These are phyloP conservation scores for Diaporthe citrichinensis DNA, from an alignment of 2,329 filamentous ascomycete species.

Conservation along the genomic window DNA sequence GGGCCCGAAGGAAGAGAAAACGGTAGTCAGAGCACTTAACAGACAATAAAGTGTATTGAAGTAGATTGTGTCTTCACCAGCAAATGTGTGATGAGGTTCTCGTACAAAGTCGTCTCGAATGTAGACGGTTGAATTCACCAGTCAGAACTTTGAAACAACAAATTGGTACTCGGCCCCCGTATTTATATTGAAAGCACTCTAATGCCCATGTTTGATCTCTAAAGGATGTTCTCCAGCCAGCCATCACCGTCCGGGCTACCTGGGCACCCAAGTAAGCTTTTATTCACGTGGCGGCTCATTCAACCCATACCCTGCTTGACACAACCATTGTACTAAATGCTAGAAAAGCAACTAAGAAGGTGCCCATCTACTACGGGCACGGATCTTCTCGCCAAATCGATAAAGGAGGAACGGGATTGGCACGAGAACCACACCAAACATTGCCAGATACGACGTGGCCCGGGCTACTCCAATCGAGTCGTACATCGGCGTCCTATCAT, in stretches of 20 bases:
- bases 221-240: not conserved
- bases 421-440: not conserved
- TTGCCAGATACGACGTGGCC: slow-evolving; percentile 1
- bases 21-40: not conserved
- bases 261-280: not conserved
- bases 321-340: not conserved
- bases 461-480: not conserved
- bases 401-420: not conserved
- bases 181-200: not conserved
- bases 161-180: not conserved
- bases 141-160: not conserved
- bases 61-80: not conserved
- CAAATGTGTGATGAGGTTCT: not conserved
- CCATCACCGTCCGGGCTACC: not conserved
- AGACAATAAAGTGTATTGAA: not conserved
- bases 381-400: slow-evolving; percentile 6
- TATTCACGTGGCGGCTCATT: not conserved
- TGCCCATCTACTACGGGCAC: slow-evolving; percentile 9
- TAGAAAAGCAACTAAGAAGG: not conserved
- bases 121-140: not conserved
- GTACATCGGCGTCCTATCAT: not conserved
- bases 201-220: not conserved
- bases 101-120: not conserved
- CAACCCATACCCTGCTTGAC: not conserved
- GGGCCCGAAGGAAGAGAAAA: not conserved